Evolutionary conservation across 2,329 filamentous ascomycete species (phyloP), one percentile per base, ranked within the genome.

Genomic region (Aspergillus fumigatus): DNA sequence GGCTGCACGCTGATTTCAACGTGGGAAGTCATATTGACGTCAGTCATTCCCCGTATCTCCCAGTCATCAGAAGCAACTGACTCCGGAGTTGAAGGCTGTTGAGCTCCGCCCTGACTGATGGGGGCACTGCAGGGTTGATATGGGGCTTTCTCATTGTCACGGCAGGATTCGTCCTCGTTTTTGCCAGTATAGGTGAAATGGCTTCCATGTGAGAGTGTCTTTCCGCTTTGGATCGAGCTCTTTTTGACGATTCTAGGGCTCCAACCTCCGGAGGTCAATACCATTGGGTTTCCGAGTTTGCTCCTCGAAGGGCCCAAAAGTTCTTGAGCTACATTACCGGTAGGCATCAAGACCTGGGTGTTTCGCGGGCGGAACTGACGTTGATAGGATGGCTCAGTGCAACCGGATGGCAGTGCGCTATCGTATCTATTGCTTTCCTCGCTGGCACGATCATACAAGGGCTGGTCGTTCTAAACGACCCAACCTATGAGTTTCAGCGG

Each of bases 371-470:
- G 50, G 48, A 52, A 1, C 51, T 55, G 47, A 57, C 27, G 11
- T 25, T 5, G 19, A n/a, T 40, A 74, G 73, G 73, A 14, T 78
- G 76, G 76, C 71, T 78, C 29, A 72, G 70, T 50, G 73, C 73
- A 23, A 71, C 75, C 41, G 75, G 74, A 19, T 80, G 77, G 78
- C 77, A 80, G 56, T 73, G 72, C 51, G 73, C 76, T 19, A 73
- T 77, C 25, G 75, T 76, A 6, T 71, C 73, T 3, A 75, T 76
- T 50, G 73, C 72, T 11, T 78, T 76, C 64, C 70, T 79, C 17
- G 75, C 75, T 6, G 78, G 74, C 2, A 75, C 70, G 4, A 74
- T 77, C 43, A 75, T 80, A 3, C 77, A 80, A 62, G 78, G 75
- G 0, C 59, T 81, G 4, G 70, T 78, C 11, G 70, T 76, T 21